phyloP scores from a whole-genome alignment of 768 basidiomycete genomes.

The Suillus variegatus region DNA sequence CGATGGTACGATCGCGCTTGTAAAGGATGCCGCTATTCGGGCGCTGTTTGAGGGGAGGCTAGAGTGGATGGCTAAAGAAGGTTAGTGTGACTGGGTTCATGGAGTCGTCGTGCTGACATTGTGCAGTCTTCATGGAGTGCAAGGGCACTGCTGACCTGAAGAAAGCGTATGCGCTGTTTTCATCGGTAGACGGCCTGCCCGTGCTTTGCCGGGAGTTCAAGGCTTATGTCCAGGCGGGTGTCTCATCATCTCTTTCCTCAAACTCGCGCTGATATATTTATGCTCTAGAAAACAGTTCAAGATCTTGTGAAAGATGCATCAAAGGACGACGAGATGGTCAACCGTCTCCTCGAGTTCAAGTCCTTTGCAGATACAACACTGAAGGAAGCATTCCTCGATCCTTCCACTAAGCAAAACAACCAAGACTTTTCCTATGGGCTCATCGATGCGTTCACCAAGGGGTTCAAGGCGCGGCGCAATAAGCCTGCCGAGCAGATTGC shows the following conservation, averaged over 20 bases:
- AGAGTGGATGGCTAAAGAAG: conserved; percentile 45
- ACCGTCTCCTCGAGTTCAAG: conserved; percentile 69
- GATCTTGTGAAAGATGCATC: conserved; percentile 63
- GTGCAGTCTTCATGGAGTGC: conserved; percentile 54
- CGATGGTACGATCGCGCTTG: conserved; percentile 47
- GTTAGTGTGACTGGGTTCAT: conserved; percentile 23
- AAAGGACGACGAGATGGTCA: conserved; percentile 78
- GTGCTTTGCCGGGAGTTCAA: conserved; percentile 64
- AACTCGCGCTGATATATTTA: neutral
- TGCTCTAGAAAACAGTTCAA: conserved; percentile 52
- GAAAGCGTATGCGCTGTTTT: conserved; percentile 63
- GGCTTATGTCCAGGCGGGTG: conserved; percentile 55
- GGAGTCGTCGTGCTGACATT: conserved; percentile 33
- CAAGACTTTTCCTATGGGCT: conserved; percentile 67
- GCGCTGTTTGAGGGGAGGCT: conserved; percentile 48
- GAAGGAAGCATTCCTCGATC: conserved; percentile 49
- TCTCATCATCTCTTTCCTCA: neutral
- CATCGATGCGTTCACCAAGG: conserved; percentile 67
- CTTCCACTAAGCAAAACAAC: conserved; percentile 41
- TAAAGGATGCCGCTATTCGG: conserved; percentile 55
- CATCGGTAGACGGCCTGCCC: conserved; percentile 54
- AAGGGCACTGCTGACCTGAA: conserved; percentile 45
- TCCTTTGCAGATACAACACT: conserved; percentile 53
- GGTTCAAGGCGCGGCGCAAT: conserved; percentile 73
- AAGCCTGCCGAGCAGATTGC: conserved; percentile 95